Percentiles rank a stretch among this genome's conserved stretches.
Conservation (phyloP, 202 grass and related monocot genomes). For the Cymbopogon flexuosus region DNA sequence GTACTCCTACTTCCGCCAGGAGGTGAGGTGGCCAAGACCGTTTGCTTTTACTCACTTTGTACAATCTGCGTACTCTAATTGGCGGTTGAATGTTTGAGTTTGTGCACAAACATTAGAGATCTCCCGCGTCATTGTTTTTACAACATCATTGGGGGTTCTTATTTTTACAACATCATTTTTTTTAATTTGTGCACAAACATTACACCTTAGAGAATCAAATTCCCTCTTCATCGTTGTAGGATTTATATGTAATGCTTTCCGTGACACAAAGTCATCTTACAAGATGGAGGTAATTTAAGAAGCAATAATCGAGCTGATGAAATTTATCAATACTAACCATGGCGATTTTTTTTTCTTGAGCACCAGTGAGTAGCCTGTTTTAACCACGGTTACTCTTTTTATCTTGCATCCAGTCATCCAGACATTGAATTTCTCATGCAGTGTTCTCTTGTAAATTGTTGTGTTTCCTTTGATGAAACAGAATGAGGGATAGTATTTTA, state of each 20-base stretch:
- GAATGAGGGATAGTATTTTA: neutral
- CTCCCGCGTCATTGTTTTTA: neutral
- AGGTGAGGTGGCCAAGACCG: conserved; percentile 41
- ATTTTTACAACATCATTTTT: too few species aligned
- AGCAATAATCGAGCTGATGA: neutral
- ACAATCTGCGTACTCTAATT: neutral
- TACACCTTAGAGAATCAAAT: neutral
- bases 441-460: neutral
- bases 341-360: neutral
- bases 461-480: conserved; percentile 17
- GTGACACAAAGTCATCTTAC: neutral
- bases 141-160: too few species aligned
- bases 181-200: neutral
- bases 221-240: neutral
- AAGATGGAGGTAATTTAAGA: conserved; percentile 15
- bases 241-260: neutral
- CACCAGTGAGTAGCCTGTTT: neutral
- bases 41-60: neutral
- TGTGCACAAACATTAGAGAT: neutral
- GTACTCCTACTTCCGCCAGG: conserved; percentile 84
- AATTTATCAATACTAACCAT: neutral
- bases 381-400: neutral
- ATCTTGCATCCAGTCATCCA: neutral
- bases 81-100: neutral
- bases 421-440: neutral